Conservation (phyloP, 768 basidiomycete species). For the Pulveroboletus sp. region DNA sequence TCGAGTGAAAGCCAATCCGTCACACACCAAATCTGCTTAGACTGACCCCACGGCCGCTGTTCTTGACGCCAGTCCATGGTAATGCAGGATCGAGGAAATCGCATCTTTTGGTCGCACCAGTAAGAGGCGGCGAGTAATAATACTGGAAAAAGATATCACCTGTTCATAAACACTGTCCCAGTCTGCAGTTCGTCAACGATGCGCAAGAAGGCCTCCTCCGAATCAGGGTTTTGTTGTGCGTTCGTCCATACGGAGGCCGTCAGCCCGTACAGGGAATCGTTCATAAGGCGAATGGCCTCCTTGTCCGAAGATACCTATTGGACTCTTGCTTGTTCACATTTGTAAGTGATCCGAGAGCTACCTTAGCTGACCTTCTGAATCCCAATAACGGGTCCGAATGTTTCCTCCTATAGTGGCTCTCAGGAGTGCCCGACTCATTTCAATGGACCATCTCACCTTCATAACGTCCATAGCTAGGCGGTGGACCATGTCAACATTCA, state of each 20-base stretch:
- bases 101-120: constrained; percentile 43
- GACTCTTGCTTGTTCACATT: not conserved
- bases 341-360: not conserved
- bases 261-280: constrained; percentile 92
- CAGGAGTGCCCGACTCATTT: not conserved
- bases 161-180: constrained; percentile 92
- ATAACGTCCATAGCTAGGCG: constrained; percentile 83
- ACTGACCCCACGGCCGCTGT: constrained; percentile 88
- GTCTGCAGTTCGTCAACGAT: constrained; percentile 68
- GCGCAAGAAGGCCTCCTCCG: constrained; percentile 60
- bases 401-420: constrained; percentile 56
- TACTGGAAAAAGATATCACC: constrained; percentile 35
- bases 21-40: constrained; percentile 80
- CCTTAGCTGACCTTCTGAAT: constrained; percentile 70
- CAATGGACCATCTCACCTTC: constrained; percentile 48
- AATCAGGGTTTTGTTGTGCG: constrained; percentile 51
- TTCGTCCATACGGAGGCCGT: constrained; percentile 96
- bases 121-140: not conserved
- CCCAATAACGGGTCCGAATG: constrained; percentile 90
- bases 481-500: constrained; percentile 3
- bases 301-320: constrained; percentile 73
- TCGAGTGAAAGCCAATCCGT: not conserved
- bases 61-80: constrained; percentile 91
- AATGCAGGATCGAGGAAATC: constrained; percentile 92
- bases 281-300: constrained; percentile 89